Base-by-base conservation (phyloP, 2,329 filamentous ascomycete genomes). In the Cadophora malorum region DNA sequence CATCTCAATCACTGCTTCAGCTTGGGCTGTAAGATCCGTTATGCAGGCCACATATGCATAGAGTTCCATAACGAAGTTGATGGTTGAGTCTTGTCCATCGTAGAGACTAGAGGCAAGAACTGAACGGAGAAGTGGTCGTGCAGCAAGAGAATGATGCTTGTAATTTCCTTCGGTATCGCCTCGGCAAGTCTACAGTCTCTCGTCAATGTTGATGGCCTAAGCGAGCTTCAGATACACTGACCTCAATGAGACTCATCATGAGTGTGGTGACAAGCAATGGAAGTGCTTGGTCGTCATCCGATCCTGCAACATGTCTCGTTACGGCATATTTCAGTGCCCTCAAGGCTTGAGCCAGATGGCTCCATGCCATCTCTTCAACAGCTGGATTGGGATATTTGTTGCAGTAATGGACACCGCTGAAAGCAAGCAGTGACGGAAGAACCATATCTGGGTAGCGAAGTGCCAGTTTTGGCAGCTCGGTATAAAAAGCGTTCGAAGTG, bases 331-430 rank as follows among this genome's bases (percentile, higher is more conserved):
- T 28, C 28, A 28, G 5, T 28, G 28, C 28, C 28, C 28, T 28
- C 28, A 52, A 23, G 3, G 49, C 49, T 25, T 52, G 49, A 21
- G 49, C n/a, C 12, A 52, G 21, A 10, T 52, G 49, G 49, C 49
- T 52, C 21, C 49, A 52, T 12, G 49, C 49, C 49, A 52, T 25
- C 49, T 52, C 49, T 52, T 52, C 25, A 21, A 52, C 21, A 52
- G 49, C 49, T 52, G 49, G 21, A 21, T 52, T 23, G 8, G 49
- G 49, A 25, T 23, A 25, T 52, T 52, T 23, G 49, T 25, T 25
- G 21, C 49, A 52, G 49, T 23, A 23, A 25, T 52, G 49, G 25
- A 10, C 21, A 52, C 21, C 49, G n/a, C 21, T 52, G 21, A 52
- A 21, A 3, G n/a, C 49, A 21, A 52, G 49, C 49, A 52, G 49